phyloP scores from a whole-genome alignment of 2,329 filamentous ascomycete genomes.

The Ophiostoma sp. region DNA sequence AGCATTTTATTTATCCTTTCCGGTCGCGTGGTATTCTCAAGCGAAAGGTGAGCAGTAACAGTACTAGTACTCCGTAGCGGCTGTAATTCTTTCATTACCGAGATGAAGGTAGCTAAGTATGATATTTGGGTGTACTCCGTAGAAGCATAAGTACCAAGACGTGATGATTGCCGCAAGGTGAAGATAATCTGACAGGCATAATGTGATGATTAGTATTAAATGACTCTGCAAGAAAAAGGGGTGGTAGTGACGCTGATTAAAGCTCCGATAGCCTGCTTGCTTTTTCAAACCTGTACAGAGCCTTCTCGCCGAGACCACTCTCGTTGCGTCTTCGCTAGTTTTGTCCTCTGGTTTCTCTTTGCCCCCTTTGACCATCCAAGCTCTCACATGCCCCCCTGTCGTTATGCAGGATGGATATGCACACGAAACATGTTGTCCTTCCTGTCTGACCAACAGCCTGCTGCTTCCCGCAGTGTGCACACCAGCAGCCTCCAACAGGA shows the following conservation, averaged over 20 bases:
- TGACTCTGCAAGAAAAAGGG: no score
- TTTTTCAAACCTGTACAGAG: neutral
- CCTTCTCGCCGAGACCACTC: neutral
- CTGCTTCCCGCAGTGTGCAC: neutral
- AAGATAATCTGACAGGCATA: neutral
- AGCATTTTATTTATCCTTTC: neutral
- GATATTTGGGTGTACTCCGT: neutral
- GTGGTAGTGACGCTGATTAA: no score
- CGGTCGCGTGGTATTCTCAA: neutral
- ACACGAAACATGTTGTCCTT: neutral
- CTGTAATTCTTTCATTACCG: neutral
- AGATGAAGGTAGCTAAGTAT: neutral
- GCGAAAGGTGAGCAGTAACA: neutral
- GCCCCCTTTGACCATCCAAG: neutral
- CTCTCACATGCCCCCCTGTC: neutral
- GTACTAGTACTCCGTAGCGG: neutral
- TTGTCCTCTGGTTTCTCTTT: no score
- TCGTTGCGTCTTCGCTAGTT: neutral
- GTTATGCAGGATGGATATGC: neutral
- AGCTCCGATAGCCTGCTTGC: neutral
- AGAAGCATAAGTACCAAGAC: neutral
- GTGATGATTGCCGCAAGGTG: neutral
- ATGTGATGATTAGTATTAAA: no score
- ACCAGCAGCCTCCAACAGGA: neutral
- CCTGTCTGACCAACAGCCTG: slow-evolving; percentile 1